Base-by-base conservation (phyloP, 495 filamentous ascomycete genomes). In the Lasiosphaeriaceae sp. region DNA sequence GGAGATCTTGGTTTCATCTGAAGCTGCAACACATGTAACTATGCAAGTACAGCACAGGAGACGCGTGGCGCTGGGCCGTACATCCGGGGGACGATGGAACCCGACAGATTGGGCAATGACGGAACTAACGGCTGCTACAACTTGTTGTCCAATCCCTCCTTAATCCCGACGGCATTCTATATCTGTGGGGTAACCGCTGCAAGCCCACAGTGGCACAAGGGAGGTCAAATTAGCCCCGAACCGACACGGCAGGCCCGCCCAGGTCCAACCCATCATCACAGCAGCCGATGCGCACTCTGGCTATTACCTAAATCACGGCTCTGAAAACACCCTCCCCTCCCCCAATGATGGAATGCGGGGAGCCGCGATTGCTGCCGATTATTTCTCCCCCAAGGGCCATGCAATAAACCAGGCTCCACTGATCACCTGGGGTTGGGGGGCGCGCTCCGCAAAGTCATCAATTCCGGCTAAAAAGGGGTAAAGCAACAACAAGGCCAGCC, bases 41-140 rank as follows among this genome's bases (percentile, higher is more conserved):
- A n/a, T n/a, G n/a, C n/a, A n/a, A n/a, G n/a, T n/a, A n/a, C n/a
- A n/a, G n/a, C n/a, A n/a, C 37, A 43, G 8, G 2, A 14, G 37
- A 43, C 37, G 37, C 37, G 37, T 43, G 37, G 8, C 7, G 22
- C 20, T 50, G 47, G 23, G n/a, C 24, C 47, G 47, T 29, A 50
- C 22, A 50, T 50, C 47, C 47, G 47, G 47, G 47, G 47, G 14
- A 50, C 17, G 46, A n/a, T 50, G 35, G 21, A 20, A 51, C 55
- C 55, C 55, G 41, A 57, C 55, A 57, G 55, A 57, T 57, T 57
- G 55, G 55, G 55, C 35, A 57, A 57, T 57, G 55, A 22, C 22
- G 47, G 29, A 17, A 29, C n/a, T 6, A 17, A 2, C n/a, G 12
- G 17, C n/a, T 24, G n/a, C 29, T 50, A 16, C 22, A 24, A 14